Percentiles rank a stretch among this genome's conserved stretches.
Conservation (phyloP, 306 rosid genomes). For the Fragaria ananassa region DNA sequence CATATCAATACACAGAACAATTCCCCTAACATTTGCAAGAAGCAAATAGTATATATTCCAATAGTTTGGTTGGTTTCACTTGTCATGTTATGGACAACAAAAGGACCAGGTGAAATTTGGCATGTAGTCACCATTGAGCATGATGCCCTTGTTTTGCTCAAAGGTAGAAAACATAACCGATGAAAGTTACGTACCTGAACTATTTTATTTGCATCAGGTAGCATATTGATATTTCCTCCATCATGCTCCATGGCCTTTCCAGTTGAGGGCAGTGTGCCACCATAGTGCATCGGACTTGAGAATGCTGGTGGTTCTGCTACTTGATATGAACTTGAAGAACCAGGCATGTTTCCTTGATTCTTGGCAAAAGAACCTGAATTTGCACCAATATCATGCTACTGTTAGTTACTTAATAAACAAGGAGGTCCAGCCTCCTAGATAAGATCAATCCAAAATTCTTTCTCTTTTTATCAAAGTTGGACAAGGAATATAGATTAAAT, state of each 20-base stretch:
- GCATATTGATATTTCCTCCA: conserved; percentile 48
- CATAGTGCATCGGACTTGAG: conserved; percentile 50
- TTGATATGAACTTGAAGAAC: conserved; percentile 47
- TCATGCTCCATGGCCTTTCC: conserved; percentile 59
- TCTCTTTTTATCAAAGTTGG: background rate
- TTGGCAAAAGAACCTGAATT: conserved; percentile 62
- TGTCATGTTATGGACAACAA: background rate
- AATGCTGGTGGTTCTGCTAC: conserved; percentile 48
- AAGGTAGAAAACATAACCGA: background rate
- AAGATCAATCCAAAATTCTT: background rate
- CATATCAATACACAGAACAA: background rate
- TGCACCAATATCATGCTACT: conserved; percentile 8
- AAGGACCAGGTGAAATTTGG: background rate
- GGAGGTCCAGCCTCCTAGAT: conserved; percentile 4
- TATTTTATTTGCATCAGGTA: conserved; percentile 53
- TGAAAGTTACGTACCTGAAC: conserved; percentile 44
- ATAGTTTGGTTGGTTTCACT: background rate
- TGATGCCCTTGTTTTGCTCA: conserved; percentile 1
- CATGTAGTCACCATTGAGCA: conserved; percentile 1
- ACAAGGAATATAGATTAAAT: background rate
- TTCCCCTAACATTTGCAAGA: background rate
- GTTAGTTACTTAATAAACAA: conserved; percentile 13
- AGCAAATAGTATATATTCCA: background rate
- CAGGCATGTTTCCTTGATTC: conserved; percentile 56
- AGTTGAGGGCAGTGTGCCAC: conserved; percentile 33